Evolutionary conservation across 2,329 filamentous ascomycete genomes (phyloP).

Genomic region (Seiridium cupressi): DNA sequence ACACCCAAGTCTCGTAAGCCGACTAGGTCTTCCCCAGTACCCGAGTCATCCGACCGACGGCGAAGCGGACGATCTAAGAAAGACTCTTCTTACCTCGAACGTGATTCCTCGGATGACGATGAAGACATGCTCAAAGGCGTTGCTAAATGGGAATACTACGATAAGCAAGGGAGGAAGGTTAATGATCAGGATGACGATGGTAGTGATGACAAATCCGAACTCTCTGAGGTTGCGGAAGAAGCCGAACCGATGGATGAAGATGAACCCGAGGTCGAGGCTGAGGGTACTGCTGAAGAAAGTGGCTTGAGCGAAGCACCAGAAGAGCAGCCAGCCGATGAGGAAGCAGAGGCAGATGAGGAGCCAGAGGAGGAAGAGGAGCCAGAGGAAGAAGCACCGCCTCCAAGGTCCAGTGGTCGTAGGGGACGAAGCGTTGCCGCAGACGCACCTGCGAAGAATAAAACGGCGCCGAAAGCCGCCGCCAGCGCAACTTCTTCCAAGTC

Average conservation of each 20-base stretch:
- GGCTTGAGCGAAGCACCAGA: conserved; percentile 3
- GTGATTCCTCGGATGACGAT: conserved; percentile 57
- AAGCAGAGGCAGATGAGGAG: conserved; percentile 19
- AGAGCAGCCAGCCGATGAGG: conserved; percentile 9
- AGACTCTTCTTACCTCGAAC: conserved; percentile 52
- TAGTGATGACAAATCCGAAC: conserved; percentile 12
- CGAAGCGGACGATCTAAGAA: conserved; percentile 53
- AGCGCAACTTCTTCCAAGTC: background rate
- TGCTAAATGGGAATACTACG: conserved; percentile 55
- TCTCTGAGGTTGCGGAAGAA: conserved; percentile 23
- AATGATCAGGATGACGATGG: conserved; percentile 23
- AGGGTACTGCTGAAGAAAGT: background rate
- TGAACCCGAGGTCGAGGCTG: conserved; percentile 7
- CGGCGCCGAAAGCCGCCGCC: background rate
- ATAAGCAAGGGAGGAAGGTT: conserved; percentile 32
- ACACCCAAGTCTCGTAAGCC: conserved; percentile 24
- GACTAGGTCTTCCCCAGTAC: conserved; percentile 27
- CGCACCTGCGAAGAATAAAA: background rate
- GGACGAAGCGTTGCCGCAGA: conserved; percentile 12
- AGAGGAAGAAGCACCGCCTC: conserved; percentile 18
- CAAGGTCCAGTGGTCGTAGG: conserved; percentile 23
- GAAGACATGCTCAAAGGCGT: conserved; percentile 62
- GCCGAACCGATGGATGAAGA: conserved; percentile 14
- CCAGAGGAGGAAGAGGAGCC: conserved; percentile 17
- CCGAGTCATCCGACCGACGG: conserved; percentile 46